A percentile compares a stretch with the other conserved stretches of the same genome.
Evolutionary conservation across 768 basidiomycete genomes (phyloP).

Genomic region (Amanita muscaria): DNA sequence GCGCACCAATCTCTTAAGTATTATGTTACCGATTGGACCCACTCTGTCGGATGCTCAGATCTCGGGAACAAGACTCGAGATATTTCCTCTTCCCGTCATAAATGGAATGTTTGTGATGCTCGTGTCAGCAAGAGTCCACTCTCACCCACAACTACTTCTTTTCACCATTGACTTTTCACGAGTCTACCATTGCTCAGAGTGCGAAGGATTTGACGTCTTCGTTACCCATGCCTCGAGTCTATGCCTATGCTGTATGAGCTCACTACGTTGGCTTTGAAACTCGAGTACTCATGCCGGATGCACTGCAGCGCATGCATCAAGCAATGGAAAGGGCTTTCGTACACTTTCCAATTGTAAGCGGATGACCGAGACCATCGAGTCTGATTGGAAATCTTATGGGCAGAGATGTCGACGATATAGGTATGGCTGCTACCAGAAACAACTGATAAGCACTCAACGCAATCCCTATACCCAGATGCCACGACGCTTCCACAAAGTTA

Average conservation of each 20-base stretch:
- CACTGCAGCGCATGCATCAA: slow-evolving; percentile 20
- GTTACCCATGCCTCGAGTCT: slow-evolving; percentile 11
- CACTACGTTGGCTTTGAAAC: slow-evolving; percentile 25
- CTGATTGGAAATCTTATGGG: slow-evolving; percentile 39
- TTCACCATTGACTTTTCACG: background rate
- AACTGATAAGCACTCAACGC: background rate
- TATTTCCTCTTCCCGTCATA: too few species aligned
- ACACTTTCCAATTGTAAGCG: slow-evolving; percentile 24
- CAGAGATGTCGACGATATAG: slow-evolving; percentile 23
- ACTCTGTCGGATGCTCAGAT: too few species aligned
- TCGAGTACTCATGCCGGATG: slow-evolving; percentile 30
- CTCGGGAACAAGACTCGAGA: too few species aligned
- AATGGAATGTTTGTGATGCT: too few species aligned
- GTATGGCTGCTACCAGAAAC: slow-evolving; percentile 13
- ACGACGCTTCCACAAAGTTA: too few species aligned
- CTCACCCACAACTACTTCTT: slow-evolving; percentile 7
- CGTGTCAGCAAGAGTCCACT: slow-evolving; percentile 19
- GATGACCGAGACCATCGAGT: slow-evolving; percentile 37
- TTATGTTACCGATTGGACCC: too few species aligned
- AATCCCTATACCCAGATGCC: slow-evolving; percentile 23
- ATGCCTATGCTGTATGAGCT: slow-evolving; percentile 25
- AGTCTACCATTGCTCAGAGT: slow-evolving; percentile 18
- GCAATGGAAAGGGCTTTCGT: slow-evolving; percentile 22
- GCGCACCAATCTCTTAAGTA: too few species aligned
- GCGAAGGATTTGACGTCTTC: slow-evolving; percentile 19